Percentiles rank a stretch among this genome's conserved stretches.
Evolutionary conservation across 139 green algal genomes (phyloP).

Genomic region (Volvox africanus): DNA sequence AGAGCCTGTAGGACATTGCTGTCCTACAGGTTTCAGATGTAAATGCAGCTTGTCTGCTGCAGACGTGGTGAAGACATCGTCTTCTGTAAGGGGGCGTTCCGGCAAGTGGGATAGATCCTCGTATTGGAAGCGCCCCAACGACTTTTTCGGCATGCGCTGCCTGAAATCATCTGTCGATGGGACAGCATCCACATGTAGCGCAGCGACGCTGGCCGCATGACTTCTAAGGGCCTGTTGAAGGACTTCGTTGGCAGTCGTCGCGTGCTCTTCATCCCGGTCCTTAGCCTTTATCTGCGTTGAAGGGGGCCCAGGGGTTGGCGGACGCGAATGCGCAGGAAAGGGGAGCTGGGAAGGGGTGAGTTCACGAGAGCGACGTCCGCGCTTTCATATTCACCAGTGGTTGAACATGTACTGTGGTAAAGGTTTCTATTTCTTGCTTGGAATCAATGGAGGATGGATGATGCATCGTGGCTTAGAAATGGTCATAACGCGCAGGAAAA

Average conservation of each 20-base stretch:
- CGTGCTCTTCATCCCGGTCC: background rate
- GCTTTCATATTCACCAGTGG: too few species aligned
- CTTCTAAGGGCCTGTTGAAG: background rate
- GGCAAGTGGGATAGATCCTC: background rate
- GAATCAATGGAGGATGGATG: too few species aligned
- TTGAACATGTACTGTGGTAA: too few species aligned
- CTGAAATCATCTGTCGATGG: background rate
- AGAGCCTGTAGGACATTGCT: too few species aligned
- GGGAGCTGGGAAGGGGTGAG: background rate
- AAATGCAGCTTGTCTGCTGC: background rate
- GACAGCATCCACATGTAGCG: background rate
- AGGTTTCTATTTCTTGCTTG: too few species aligned
- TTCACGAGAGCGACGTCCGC: background rate
- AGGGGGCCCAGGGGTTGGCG: background rate
- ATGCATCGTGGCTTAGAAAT: too few species aligned
- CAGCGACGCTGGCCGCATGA: conserved; percentile 6
- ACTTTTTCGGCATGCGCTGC: background rate
- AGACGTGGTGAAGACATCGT: background rate
- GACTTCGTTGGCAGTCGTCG: background rate
- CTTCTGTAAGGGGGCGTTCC: background rate
- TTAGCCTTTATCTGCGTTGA: background rate
- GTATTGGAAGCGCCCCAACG: conserved; percentile 8
- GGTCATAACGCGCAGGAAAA: too few species aligned
- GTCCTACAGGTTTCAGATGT: background rate
- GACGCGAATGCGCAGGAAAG: background rate